Evolutionary conservation across 2,329 filamentous ascomycete species (phyloP).

Genomic region (Emmonsiellopsis sp.): DNA sequence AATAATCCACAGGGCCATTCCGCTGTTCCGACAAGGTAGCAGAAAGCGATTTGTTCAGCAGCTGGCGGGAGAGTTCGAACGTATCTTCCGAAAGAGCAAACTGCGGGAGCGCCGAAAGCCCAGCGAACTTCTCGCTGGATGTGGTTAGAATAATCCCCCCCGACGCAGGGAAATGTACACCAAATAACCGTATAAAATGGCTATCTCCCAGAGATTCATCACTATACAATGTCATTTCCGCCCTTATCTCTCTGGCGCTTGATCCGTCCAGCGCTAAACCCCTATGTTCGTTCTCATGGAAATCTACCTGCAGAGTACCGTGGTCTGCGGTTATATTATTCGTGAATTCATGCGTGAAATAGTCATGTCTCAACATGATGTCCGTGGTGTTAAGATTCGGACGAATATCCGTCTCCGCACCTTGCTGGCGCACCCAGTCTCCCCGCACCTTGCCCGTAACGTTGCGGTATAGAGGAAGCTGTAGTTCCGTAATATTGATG

Average conservation of each 20-base stretch:
- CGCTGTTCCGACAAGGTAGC: conserved; percentile 55
- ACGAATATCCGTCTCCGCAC: conserved; percentile 32
- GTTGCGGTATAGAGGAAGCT: conserved; percentile 62
- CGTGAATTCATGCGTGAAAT: conserved; percentile 58
- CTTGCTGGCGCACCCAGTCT: conserved; percentile 57
- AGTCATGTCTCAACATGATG: conserved; percentile 57
- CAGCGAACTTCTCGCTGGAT: conserved; percentile 88
- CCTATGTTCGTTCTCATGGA: conserved; percentile 48
- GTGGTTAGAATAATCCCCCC: conserved; percentile 76
- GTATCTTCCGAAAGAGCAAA: conserved; percentile 53
- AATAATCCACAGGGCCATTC: conserved; percentile 48
- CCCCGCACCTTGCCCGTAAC: conserved; percentile 68
- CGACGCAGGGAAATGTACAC: conserved; percentile 75
- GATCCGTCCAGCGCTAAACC: conserved; percentile 33
- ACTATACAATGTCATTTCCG: conserved; percentile 64
- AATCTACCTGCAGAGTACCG: conserved; percentile 60
- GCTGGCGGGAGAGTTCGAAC: conserved; percentile 49
- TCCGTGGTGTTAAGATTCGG: conserved; percentile 55
- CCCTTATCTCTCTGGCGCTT: conserved; percentile 60
- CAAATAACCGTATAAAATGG: conserved; percentile 72
- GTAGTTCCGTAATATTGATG: conserved; percentile 28
- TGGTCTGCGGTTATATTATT: conserved; percentile 70
- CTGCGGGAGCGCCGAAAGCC: conserved; percentile 82
- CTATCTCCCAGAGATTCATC: conserved; percentile 59
- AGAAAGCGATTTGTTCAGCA: conserved; percentile 66